These are phyloP conservation scores for Lipomyces spencermartinsiae DNA, from an alignment of 805 yeast genomes.

Conservation along the genomic window DNA sequence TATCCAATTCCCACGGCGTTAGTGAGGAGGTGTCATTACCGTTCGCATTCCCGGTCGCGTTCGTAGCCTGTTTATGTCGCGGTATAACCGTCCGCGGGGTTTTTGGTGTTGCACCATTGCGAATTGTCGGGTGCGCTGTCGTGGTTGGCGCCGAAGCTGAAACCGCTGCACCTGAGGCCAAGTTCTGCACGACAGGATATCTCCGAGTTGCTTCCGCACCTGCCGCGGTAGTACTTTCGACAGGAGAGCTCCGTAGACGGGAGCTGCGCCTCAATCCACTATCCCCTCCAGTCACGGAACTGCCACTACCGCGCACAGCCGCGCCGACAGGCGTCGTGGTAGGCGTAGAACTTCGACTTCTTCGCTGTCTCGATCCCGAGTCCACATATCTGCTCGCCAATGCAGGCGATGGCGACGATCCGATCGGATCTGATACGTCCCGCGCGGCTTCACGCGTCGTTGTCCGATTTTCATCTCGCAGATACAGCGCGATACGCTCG, in stretches of 20 bases:
- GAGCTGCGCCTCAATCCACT: background rate
- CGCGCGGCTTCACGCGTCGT: constrained; percentile 24
- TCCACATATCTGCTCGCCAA: constrained; percentile 18
- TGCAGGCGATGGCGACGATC: constrained; percentile 32
- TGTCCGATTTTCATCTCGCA: constrained; percentile 60
- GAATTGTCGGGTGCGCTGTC: constrained; percentile 24
- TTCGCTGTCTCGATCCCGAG: background rate
- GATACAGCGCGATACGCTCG: constrained; percentile 65
- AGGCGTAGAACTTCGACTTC: constrained; percentile 7
- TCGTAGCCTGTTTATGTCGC: background rate
- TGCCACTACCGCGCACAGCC: constrained; percentile 27
- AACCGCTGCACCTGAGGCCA: background rate
- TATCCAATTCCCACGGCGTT: constrained; percentile 37
- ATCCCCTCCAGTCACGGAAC: constrained; percentile 9
- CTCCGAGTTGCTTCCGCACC: background rate
- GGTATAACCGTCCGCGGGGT: constrained; percentile 12
- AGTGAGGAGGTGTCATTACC: constrained; percentile 5
- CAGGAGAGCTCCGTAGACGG: background rate
- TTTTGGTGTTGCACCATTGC: constrained; percentile 9
- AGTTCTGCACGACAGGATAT: background rate
- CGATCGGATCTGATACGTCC: constrained; percentile 35
- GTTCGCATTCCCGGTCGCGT: constrained; percentile 4
- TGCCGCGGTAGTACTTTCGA: background rate
- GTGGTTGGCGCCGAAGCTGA: constrained; percentile 29
- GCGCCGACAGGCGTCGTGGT: background rate